These are phyloP conservation scores for Dalechampia spathulata DNA, from an alignment of 441 rosid genomes.

Conservation along the genomic window DNA sequence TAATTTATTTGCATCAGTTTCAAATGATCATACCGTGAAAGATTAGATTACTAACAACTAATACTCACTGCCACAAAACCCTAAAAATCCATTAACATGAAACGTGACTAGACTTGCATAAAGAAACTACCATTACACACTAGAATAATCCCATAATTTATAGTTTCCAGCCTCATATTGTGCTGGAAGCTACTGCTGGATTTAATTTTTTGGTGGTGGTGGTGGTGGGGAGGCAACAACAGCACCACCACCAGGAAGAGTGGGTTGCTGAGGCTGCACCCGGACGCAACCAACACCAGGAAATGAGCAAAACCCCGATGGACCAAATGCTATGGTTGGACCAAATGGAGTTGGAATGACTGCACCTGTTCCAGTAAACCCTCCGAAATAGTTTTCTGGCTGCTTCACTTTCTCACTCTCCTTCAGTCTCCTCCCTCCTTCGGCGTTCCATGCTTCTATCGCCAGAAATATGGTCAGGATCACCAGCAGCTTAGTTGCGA, in stretches of 20 bases:
- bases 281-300: slow-evolving; percentile 28
- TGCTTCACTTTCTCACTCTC: slow-evolving; percentile 12
- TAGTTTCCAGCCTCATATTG: too few species aligned
- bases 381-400: slow-evolving; percentile 24
- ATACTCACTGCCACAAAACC: too few species aligned
- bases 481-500: slow-evolving; percentile 10
- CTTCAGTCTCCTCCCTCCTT: slow-evolving; percentile 17
- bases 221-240: slow-evolving; percentile 18
- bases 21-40: too few species aligned
- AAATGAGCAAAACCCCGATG: slow-evolving; percentile 23
- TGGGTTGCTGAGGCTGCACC: slow-evolving; percentile 19
- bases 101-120: too few species aligned
- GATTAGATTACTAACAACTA: too few species aligned
- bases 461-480: slow-evolving; percentile 10
- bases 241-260: slow-evolving; percentile 15
- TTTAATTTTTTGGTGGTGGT: background rate
- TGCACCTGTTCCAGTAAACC: slow-evolving; percentile 22
- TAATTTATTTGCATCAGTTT: too few species aligned
- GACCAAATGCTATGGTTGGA: slow-evolving; percentile 21
- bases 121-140: too few species aligned
- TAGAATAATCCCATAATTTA: too few species aligned
- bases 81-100: too few species aligned
- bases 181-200: background rate
- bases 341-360: slow-evolving; percentile 26
- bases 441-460: slow-evolving; percentile 10